Base-by-base conservation (phyloP, 768 basidiomycete genomes). In the Gloeostereum incarnatum region DNA sequence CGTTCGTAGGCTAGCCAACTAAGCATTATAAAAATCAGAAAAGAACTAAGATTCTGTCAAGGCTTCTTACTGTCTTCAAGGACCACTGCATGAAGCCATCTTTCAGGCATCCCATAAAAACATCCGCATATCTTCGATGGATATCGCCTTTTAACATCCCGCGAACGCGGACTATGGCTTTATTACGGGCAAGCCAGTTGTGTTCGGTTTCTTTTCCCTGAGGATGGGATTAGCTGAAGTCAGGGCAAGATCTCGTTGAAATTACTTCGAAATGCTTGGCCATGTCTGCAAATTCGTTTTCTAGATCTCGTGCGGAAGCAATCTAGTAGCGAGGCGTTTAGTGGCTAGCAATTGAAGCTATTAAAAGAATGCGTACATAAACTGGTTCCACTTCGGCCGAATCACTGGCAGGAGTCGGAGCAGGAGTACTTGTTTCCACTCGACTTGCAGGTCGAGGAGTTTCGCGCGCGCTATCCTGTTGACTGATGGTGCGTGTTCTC, bases 201-300 rank as follows among this genome's bases (percentile, higher is more conserved):
- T 93, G 88, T 54, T 99, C 94, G 1, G 86, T 85, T 62, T 99
- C 94, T 61, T 77, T 94, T n/a, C 94, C 96, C 83, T 91, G 44
- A 2, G 39, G 32, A 32, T 36, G 31, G 21, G 14, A 30, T 16
- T 27, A 35, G 14, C 16, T 41, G 25, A 29, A 23, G n/a, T 23
- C 23, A 31, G n/a, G 4, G 16, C 6, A 19, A 21, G 27, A 24
- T 7, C 24, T 26, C 24, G 2, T 6, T 18, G n/a, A 20, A 49
- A 64, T 35, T 51, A 82, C 89, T 61, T 89, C 87, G 50, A 96
- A 98, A 22, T 69, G 62, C 38, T 84, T 82, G 14, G 69, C 54
- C 83, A 97, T 92, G 7, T 60, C 60, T 4, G 73, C 64, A 53
- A 97, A 91, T 54, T 97, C 91, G 39, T 69, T 71, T 54, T 92